Conservation (phyloP, 306 rosid genomes). For the Casuarina equisetifolia region DNA sequence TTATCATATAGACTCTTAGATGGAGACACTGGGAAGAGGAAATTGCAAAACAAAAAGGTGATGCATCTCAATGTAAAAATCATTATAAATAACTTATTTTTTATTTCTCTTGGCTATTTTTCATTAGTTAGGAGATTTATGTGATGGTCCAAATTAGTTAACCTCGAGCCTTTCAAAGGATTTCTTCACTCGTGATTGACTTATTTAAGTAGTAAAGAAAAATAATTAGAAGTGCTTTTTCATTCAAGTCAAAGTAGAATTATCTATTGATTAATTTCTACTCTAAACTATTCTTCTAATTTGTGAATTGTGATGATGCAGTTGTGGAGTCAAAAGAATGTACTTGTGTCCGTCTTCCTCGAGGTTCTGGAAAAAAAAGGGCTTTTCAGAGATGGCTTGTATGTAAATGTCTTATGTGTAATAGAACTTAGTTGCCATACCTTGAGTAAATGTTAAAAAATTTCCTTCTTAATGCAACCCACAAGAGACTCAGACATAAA, state of each 20-base stretch:
- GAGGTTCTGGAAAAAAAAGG: constrained; percentile 64
- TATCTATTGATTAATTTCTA: background rate
- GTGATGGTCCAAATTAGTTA: background rate
- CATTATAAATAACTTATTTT: background rate
- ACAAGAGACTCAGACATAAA: background rate
- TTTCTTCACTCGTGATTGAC: background rate
- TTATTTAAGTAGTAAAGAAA: background rate
- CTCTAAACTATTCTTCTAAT: constrained; percentile 12
- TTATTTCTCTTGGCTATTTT: background rate
- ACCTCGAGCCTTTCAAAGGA: background rate
- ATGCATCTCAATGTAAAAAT: constrained; percentile 38
- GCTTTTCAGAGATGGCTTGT: constrained; percentile 74
- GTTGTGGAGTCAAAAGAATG: constrained; percentile 48
- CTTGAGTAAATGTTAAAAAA: background rate
- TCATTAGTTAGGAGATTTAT: background rate
- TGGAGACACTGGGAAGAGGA: constrained; percentile 89
- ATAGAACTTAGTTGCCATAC: background rate
- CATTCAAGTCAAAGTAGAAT: constrained; percentile 7
- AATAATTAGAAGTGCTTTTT: background rate
- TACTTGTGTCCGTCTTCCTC: constrained; percentile 65
- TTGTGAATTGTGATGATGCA: constrained; percentile 40
- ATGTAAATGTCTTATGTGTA: constrained; percentile 26
- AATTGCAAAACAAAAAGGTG: constrained; percentile 46
- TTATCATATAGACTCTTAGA: constrained; percentile 60
- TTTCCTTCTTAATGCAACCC: constrained; percentile 3